Evolutionary conservation across 352 stramenopile species (phyloP), one percentile per base, ranked within the genome.

Genomic region (Phytopythium aichiense): DNA sequence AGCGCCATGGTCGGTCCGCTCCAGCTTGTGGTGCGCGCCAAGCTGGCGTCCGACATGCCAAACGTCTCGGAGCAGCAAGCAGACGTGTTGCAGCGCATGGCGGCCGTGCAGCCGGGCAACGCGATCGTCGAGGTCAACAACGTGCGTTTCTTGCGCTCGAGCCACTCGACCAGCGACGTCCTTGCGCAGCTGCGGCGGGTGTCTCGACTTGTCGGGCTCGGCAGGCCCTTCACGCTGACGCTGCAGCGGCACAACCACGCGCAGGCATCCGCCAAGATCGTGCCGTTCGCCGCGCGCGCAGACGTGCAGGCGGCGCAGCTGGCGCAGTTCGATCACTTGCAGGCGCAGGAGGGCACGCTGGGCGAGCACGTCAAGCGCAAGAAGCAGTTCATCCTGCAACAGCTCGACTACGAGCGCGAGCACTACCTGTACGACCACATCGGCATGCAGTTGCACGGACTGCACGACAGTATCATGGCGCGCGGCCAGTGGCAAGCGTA

Each of bases 321-420:
- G 6, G 66, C 72, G 0, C 81, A 87, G 42, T 63, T 71, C 23
- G 25, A 60, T 2, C 76, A 74, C 52, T 51, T 87, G 16, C 71
- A 77, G 57, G 59, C 62, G 4, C 68, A 84, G 31, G 81, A 90
- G 9, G 48, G 53, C 5, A 57, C 58, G 0, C 57, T 79, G 22
- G 68, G 68, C 7, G 43, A 63, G 0, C 54, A 64, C n/a, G 58
- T 84, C 18, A 72, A 70, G 38, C 63, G 58, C 16, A 84, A 84
- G 46, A 88, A 87, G 65, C 73, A 87, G 18, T 90, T 85, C 45
- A 56, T 87, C 2, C 54, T 77, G 0, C 81, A 90, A 51, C 81
- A 90, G 50, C 68, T 90, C 42, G 79, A 90, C 59, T 84, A 74
- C 31, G 70, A 85, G 33, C 68, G 67, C 18, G 78, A 90, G 46